Conservation (phyloP, 2,329 filamentous ascomycete genomes). For the Clonostachys solani region DNA sequence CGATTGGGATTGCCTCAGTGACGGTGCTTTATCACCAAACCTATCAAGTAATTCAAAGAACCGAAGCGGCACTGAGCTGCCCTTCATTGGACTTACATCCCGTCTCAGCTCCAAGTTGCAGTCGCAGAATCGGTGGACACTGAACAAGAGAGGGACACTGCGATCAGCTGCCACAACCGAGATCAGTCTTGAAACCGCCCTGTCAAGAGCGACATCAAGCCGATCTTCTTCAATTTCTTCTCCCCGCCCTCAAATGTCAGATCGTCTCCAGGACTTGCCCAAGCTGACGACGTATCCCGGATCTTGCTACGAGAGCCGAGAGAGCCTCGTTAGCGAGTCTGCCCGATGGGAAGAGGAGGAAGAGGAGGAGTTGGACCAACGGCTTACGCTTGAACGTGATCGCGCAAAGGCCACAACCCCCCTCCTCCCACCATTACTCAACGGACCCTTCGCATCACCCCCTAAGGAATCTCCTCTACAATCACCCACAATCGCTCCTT, state of each 20-base stretch:
- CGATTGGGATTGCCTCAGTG: conserved; percentile 62
- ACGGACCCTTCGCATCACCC: conserved; percentile 48
- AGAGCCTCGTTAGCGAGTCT: conserved; percentile 44
- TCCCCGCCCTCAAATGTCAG: conserved; percentile 24
- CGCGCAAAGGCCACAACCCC: conserved; percentile 71
- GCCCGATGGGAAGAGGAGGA: conserved; percentile 32
- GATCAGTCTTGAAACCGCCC: conserved; percentile 75
- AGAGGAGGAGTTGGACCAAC: conserved; percentile 27
- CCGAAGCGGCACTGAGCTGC: conserved; percentile 56
- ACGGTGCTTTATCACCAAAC: conserved; percentile 48
- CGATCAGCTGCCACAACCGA: conserved; percentile 69
- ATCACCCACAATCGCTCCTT: conserved; percentile 69
- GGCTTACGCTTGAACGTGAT: conserved; percentile 50
- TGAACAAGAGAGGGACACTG: conserved; percentile 36
- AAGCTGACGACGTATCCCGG: conserved; percentile 56
- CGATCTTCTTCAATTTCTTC: conserved; percentile 76
- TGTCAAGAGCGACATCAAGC: conserved; percentile 65
- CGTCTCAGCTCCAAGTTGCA: conserved; percentile 61
- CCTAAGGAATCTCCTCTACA: conserved; percentile 76
- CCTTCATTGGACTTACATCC: conserved; percentile 58
- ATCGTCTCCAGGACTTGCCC: conserved; percentile 32
- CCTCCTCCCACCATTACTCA: conserved; percentile 77
- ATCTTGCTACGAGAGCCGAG: conserved; percentile 57
- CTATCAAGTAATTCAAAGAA: conserved; percentile 16
- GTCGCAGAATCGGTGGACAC: conserved; percentile 45